Evolutionary conservation across 2,329 filamentous ascomycete species (phyloP).

Genomic region (Aquanectria penicillioides): DNA sequence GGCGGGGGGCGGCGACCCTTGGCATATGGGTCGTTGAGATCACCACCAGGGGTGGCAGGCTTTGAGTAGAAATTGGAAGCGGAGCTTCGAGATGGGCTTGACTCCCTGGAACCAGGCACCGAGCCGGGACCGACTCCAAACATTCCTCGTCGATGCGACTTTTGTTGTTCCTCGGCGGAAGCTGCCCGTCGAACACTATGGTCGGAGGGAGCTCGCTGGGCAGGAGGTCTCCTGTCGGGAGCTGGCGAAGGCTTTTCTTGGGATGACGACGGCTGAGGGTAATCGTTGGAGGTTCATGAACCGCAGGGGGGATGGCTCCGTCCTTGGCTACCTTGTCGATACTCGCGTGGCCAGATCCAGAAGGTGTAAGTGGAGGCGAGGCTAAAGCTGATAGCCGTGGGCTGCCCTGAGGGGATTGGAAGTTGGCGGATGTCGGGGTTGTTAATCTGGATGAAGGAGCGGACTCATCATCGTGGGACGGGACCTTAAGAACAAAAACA

Average conservation of each 20-base stretch:
- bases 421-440: constrained; percentile 72
- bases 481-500: constrained; percentile 56
- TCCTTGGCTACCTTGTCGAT: constrained; percentile 45
- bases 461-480: constrained; percentile 69
- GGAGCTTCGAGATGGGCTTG: constrained; percentile 71
- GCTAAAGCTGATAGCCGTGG: constrained; percentile 78
- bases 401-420: constrained; percentile 73
- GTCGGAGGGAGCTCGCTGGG: constrained; percentile 55
- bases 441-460: constrained; percentile 70
- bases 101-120: constrained; percentile 67
- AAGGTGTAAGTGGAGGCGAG: constrained; percentile 89
- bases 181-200: constrained; percentile 55
- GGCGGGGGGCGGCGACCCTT: constrained; percentile 80
- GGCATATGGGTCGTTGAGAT: constrained; percentile 87
- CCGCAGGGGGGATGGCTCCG: constrained; percentile 49
- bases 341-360: constrained; percentile 68
- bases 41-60: constrained; percentile 81
- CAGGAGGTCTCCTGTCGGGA: constrained; percentile 51
- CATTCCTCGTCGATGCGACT: constrained; percentile 63
- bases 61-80: constrained; percentile 74
- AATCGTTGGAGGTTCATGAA: constrained; percentile 59
- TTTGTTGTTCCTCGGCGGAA: constrained; percentile 50
- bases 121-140: constrained; percentile 64
- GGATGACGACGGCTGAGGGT: constrained; percentile 72
- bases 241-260: constrained; percentile 60